Conservation (phyloP, 352 stramenopile genomes). For the Phytopythium vexans region DNA sequence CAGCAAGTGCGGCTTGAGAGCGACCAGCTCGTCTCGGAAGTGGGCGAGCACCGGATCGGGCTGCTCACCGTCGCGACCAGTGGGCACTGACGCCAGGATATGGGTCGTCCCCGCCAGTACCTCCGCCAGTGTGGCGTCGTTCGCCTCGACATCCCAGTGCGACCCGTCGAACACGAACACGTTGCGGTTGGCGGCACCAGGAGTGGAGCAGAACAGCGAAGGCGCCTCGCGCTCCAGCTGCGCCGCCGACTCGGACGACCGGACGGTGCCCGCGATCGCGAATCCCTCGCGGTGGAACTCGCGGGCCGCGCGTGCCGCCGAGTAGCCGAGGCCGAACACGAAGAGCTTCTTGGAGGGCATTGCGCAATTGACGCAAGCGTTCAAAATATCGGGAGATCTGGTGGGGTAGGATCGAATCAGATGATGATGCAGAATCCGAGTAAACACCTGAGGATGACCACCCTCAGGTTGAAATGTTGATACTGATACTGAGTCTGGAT, state of each 20-base stretch:
- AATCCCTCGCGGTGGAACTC: constrained; percentile 66
- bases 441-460: too few relatives aligned
- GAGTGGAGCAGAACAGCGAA: constrained; percentile 31
- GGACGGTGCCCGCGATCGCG: constrained; percentile 67
- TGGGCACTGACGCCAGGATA: constrained; percentile 73
- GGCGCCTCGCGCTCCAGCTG: constrained; percentile 36
- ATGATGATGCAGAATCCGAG: too few relatives aligned
- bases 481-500: too few relatives aligned
- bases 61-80: constrained; percentile 33
- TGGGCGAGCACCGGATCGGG: constrained; percentile 73
- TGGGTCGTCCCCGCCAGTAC: constrained; percentile 66
- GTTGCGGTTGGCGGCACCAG: constrained; percentile 25
- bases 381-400: too few relatives aligned
- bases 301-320: constrained; percentile 63
- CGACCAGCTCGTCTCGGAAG: constrained; percentile 39
- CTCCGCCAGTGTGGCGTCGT: constrained; percentile 29
- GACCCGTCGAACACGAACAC: constrained; percentile 83
- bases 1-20: constrained; percentile 40
- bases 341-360: constrained; percentile 54
- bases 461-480: too few relatives aligned
- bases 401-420: too few relatives aligned
- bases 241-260: constrained; percentile 40
- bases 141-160: constrained; percentile 37
- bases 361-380: too few relatives aligned
- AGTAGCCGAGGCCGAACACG: constrained; percentile 89